Conservation (phyloP, 495 filamentous ascomycete genomes). For the Neurospora sp. region DNA sequence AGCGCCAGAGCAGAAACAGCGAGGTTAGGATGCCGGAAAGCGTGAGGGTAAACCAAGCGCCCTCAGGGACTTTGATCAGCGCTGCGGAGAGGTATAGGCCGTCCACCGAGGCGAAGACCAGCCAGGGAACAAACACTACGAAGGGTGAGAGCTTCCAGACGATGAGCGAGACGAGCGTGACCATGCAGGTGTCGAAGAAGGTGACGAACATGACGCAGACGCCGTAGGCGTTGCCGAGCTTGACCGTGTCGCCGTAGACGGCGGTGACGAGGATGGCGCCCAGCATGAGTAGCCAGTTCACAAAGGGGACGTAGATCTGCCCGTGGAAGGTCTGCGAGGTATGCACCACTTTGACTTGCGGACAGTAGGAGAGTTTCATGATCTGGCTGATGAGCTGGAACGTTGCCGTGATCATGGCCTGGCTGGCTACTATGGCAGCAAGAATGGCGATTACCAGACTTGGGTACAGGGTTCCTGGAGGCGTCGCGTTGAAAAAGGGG, state of each 20-base stretch:
- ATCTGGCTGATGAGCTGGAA: constrained; percentile 61
- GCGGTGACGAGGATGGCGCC: constrained; percentile 65
- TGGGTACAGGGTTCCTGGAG: constrained; percentile 56
- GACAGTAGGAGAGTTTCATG: constrained; percentile 66
- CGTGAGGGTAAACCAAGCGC: constrained; percentile 65
- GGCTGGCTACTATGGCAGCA: constrained; percentile 64
- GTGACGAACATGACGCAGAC: constrained; percentile 69
- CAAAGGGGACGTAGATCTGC: constrained; percentile 61
- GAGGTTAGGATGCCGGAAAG: constrained; percentile 47
- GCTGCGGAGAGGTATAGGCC: constrained; percentile 57
- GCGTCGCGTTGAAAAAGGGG: constrained; percentile 60
- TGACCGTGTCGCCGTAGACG: constrained; percentile 58
- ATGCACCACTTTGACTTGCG: constrained; percentile 59
- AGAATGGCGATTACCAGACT: constrained; percentile 55
- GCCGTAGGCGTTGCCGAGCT: constrained; percentile 37
- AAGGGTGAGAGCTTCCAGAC: constrained; percentile 53
- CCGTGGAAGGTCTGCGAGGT: constrained; percentile 57
- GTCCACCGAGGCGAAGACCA: constrained; percentile 52
- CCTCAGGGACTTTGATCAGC: constrained; percentile 57
- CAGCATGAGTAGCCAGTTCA: constrained; percentile 66
- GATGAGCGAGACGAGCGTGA: constrained; percentile 54
- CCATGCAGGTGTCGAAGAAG: constrained; percentile 63
- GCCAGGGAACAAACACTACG: constrained; percentile 50
- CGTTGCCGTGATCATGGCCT: constrained; percentile 67
- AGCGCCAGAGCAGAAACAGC: constrained; percentile 62